phyloP scores from a whole-genome alignment of 2,329 filamentous ascomycete species.

The Stemphylium vesicarium region DNA sequence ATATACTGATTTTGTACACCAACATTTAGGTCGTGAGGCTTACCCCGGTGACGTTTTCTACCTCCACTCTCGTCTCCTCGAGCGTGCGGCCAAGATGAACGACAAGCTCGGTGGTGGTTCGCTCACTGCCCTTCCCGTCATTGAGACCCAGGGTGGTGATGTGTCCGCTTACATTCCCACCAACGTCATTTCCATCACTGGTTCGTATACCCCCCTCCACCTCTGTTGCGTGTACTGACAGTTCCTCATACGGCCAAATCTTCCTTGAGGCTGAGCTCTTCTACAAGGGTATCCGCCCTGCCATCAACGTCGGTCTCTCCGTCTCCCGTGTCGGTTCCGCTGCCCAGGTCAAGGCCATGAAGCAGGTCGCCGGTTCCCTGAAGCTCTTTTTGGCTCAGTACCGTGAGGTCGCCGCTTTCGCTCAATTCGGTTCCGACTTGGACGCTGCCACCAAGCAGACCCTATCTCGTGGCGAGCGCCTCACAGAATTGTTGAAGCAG shows the following conservation, averaged over 20 bases:
- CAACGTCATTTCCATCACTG: constrained; percentile 99
- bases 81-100: constrained; percentile 99
- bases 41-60: constrained; percentile 81
- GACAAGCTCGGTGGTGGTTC: constrained; percentile 93
- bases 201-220: too few species aligned
- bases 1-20: too few species aligned
- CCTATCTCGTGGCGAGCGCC: constrained; percentile 95
- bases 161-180: constrained; percentile 99
- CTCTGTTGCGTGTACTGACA: too few species aligned
- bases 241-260: too few species aligned
- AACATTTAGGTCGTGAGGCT: constrained; percentile 98
- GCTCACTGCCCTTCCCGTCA: constrained; percentile 88
- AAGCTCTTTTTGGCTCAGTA: constrained; percentile 99
- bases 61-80: constrained; percentile 78
- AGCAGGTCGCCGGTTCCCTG: constrained; percentile 99
- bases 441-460: constrained; percentile 99
- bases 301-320: constrained; percentile 99
- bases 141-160: constrained; percentile 99
- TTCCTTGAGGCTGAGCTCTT: constrained; percentile 99
- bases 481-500: constrained; percentile 99
- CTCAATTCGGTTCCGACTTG: constrained; percentile 99
- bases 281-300: constrained; percentile 99
- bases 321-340: constrained; percentile 99
- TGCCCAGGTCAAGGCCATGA: constrained; percentile 99
- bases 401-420: constrained; percentile 99